Evolutionary conservation across 2,329 filamentous ascomycete genomes (phyloP), one percentile per base, ranked within the genome.

Genomic region (Ampelomyces quisqualis): DNA sequence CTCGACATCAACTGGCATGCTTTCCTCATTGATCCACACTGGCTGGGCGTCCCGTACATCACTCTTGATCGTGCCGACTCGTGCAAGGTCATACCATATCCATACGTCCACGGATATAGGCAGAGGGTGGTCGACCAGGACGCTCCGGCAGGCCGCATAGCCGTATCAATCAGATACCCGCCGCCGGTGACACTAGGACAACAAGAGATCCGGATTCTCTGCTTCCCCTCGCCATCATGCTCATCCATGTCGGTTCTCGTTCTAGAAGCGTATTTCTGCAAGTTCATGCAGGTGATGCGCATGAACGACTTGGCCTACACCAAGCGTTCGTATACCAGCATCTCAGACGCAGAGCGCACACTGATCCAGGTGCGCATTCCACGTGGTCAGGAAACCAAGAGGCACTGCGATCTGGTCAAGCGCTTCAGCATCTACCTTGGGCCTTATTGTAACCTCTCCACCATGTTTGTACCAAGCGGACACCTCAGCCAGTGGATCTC

Each of bases 161-260:
- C 4, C 22, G 33, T 35, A 8, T 13, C 13, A 4, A 24, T 26
- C 13, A 24, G 15, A 13, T 35, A 26, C 8, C 33, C 33, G 8
- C 20, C 10, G 13, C 20, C 22, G 5, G n/a, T 11, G n/a, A 20
- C 33, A 3, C 11, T 4, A 4, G 21, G 2, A 14, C 33, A 35
- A 14, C 15, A 18, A 13, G 14, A 24, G 21, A 35, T 35, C 5
- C 7, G 13, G 10, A 11, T 15, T 7, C 20, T 4, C 11, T 19
- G 20, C 33, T 24, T 15, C 33, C 24, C 24, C 21, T 24, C 11
- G 8, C 33, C 14, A 11, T 24, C 11, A 7, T 7, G 11, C 3
- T 35, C 33, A 5, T 35, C 17, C 33, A 26, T 35, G 33, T 35
- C 33, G 10, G 8, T 35, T 9, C 23, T 37, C 8, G 20, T 37